A percentile compares a stretch with the other conserved stretches of the same genome.
These are phyloP conservation scores for Sutorius eximius DNA, from an alignment of 1,284 basidiomycete genomes.

Conservation along the genomic window DNA sequence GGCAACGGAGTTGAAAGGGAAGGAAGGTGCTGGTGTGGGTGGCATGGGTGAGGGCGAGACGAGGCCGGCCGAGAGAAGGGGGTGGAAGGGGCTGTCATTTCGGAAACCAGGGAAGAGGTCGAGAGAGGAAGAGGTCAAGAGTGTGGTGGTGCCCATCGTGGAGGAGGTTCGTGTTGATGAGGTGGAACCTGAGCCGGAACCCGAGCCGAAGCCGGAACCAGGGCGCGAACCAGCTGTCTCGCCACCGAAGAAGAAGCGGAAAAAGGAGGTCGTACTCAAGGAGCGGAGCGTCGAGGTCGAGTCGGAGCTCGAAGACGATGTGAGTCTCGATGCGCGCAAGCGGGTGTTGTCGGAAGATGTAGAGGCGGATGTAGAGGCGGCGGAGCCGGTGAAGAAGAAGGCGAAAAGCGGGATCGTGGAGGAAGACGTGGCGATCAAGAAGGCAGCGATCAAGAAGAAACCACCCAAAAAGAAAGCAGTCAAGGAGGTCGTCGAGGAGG, in stretches of 20 bases:
- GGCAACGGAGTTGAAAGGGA: conserved; percentile 47
- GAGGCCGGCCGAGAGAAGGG: conserved; percentile 41
- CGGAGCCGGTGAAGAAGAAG: conserved; percentile 44
- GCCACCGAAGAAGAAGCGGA: conserved; percentile 48
- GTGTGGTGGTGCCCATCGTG: conserved; percentile 21
- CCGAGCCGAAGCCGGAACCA: conserved; percentile 39
- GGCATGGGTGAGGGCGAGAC: conserved; percentile 23
- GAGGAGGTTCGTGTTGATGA: conserved; percentile 41
- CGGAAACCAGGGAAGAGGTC: conserved; percentile 57
- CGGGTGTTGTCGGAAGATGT: conserved; percentile 33
- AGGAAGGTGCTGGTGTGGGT: conserved; percentile 16
- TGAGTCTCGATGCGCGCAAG: conserved; percentile 34
- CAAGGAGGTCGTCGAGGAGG: conserved; percentile 45
- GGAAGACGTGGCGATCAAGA: conserved; percentile 36
- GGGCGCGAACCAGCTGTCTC: conserved; percentile 35
- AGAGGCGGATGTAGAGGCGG: conserved; percentile 40
- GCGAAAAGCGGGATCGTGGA: conserved; percentile 27
- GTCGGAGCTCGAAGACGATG: conserved; percentile 44
- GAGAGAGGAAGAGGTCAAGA: conserved; percentile 36
- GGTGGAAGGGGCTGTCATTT: conserved; percentile 67
- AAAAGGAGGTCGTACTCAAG: conserved; percentile 38
- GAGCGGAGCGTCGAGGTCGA: conserved; percentile 43
- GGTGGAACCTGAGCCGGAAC: conserved; percentile 42
- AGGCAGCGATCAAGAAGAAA: conserved; percentile 38
- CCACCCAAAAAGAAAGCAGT: conserved; percentile 35